phyloP scores from a whole-genome alignment of 345 rosid genomes.

The Hevea brasiliensis region DNA sequence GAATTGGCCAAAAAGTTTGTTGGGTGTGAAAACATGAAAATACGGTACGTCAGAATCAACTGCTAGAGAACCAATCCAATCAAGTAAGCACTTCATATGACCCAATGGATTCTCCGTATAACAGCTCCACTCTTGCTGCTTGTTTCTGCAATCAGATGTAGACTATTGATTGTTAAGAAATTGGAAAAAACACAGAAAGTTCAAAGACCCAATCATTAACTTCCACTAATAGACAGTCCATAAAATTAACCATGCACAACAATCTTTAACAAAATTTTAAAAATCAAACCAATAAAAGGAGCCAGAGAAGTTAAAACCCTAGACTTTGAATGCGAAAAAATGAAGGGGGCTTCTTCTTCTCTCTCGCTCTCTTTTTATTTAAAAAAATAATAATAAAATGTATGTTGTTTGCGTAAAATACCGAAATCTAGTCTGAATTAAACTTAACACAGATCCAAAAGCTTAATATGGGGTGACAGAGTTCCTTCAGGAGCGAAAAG shows the following conservation, averaged over 20 bases:
- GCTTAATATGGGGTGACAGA: too few relatives aligned
- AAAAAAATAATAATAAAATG: too few relatives aligned
- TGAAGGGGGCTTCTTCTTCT: too few relatives aligned
- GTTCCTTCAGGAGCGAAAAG: too few relatives aligned
- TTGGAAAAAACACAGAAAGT: background rate
- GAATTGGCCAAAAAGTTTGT: conserved; percentile 19
- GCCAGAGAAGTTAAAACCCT: too few relatives aligned
- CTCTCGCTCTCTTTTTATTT: too few relatives aligned
- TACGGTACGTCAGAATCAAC: conserved; percentile 29
- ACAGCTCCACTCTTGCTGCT: conserved; percentile 1
- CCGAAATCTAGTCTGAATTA: too few relatives aligned
- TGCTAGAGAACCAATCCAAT: conserved; percentile 28
- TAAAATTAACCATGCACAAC: background rate
- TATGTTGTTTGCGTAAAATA: too few relatives aligned
- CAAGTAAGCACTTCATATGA: conserved; percentile 37
- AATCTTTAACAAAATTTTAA: background rate
- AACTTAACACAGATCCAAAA: too few relatives aligned
- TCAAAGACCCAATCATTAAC: conserved; percentile 10
- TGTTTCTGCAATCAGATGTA: background rate
- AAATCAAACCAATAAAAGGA: too few relatives aligned
- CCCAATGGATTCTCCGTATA: conserved; percentile 18
- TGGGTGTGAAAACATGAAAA: conserved; percentile 18
- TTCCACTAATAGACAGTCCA: too few relatives aligned
- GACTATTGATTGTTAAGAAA: background rate
- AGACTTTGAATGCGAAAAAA: too few relatives aligned